phyloP scores from a whole-genome alignment of 116 monocot species.

The Iris pallida region DNA sequence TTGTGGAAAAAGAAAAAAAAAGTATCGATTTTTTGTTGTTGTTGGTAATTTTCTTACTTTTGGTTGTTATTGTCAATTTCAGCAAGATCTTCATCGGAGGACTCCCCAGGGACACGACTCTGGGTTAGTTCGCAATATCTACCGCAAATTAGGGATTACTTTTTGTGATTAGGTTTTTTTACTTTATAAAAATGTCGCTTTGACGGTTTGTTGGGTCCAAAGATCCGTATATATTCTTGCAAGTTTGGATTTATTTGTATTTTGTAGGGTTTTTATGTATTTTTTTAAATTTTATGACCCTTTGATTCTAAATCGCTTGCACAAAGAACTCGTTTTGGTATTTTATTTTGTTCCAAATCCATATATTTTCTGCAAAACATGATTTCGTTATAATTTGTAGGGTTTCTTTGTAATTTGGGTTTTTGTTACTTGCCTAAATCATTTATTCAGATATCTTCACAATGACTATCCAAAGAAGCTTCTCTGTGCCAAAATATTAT shows the following conservation, averaged over 20 bases:
- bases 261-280: not conserved
- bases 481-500: too few species aligned
- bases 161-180: not conserved
- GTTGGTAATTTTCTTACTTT: not conserved
- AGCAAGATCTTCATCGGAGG: conserved; percentile 90
- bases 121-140: conserved; percentile 29
- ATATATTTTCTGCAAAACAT: not conserved
- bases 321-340: not conserved
- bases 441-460: too few species aligned
- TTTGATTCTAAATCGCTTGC: not conserved
- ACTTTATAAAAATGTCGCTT: not conserved
- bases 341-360: not conserved
- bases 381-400: too few species aligned
- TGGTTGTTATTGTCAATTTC: conserved; percentile 3
- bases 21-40: not conserved
- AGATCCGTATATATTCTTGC: not conserved
- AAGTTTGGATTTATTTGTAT: not conserved
- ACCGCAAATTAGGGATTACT: conserved; percentile 1
- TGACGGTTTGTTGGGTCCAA: too few species aligned
- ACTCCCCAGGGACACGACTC: conserved; percentile 54
- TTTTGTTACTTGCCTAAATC: too few species aligned
- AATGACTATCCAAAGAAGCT: too few species aligned
- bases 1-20: too few species aligned
- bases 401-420: too few species aligned
- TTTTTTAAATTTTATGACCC: not conserved